Evolutionary conservation across 257 asterid species (phyloP), one percentile per base, ranked within the genome.

Genomic region (Plantago elongata): DNA sequence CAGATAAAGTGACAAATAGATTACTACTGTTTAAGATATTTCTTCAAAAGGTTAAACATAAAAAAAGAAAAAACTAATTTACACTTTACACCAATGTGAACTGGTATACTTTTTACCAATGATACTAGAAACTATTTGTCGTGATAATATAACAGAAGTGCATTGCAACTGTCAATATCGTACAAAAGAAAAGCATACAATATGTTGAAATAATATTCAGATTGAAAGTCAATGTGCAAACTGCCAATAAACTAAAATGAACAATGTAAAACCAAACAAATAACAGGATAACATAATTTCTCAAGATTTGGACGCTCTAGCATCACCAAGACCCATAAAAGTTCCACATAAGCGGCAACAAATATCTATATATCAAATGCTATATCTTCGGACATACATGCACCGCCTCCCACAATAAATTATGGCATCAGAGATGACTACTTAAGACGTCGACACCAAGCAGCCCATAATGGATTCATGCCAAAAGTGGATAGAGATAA

Each of bases 211-310:
- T 40, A 47, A n/a, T 43, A 49, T n/a, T 43, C 11, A 44, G 9
- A 64, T 42, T 37, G 59, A 68, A 63, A 57, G 38, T 57, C 52
- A 49, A 15, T 18, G 7, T 3, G 44, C 60, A 38, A 9, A 45
- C 13, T 3, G 44, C 60, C 47, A 9, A 45, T 16, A 63, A 58
- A 42, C 51, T 12, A 30, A 27, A 46, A 48, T 57, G 60, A 47
- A 59, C 67, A 16, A 16, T 9, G 45, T 14, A 7, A 43, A 38
- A 40, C 48, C 11, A 22, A 3, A 62, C 44, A 50, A 18, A 38
- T 51, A 34, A 22, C 50, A 18, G 3, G 40, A 52, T 29, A 51
- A 59, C 54, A 50, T 37, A 12, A 59, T 45, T 57, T 42, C 34
- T 62, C 15, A 30, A 51, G 6, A 15, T 60, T 40, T 30, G 12